These are phyloP conservation scores for Seiridium unicorne DNA, from an alignment of 2,329 filamentous ascomycete species.

Conservation along the genomic window DNA sequence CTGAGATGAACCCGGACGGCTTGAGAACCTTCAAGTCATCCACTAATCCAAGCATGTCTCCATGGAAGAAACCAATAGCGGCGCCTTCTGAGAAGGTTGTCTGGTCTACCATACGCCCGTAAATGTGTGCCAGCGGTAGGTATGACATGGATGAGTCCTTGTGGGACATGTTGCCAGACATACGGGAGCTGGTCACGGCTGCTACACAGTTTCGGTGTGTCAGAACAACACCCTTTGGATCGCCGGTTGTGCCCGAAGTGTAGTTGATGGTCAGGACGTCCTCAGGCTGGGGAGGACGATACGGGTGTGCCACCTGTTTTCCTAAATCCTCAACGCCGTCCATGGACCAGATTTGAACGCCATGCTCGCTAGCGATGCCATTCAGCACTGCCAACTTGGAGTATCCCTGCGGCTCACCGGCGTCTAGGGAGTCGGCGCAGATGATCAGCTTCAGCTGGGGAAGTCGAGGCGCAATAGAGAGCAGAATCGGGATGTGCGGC, in stretches of 20 bases:
- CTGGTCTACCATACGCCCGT: conserved; percentile 82
- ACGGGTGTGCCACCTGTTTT: conserved; percentile 63
- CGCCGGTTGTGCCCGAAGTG: conserved; percentile 81
- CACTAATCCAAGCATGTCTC: conserved; percentile 79
- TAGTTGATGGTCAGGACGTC: conserved; percentile 91
- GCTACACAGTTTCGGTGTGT: conserved; percentile 81
- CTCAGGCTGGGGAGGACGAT: conserved; percentile 68
- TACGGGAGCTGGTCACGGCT: conserved; percentile 61
- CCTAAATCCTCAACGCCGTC: conserved; percentile 80
- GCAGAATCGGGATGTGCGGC: conserved; percentile 74
- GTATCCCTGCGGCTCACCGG: conserved; percentile 71
- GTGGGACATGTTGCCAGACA: conserved; percentile 47
- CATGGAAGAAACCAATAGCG: conserved; percentile 88
- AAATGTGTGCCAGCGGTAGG: conserved; percentile 92
- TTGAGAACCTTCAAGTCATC: conserved; percentile 88
- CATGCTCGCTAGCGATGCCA: conserved; percentile 69
- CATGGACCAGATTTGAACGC: conserved; percentile 78
- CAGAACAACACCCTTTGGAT: conserved; percentile 80
- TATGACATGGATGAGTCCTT: conserved; percentile 77
- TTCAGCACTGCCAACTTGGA: conserved; percentile 80
- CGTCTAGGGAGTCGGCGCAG: conserved; percentile 78
- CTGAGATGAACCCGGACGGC: conserved; percentile 81
- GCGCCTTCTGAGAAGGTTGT: conserved; percentile 68
- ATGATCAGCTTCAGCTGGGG: conserved; percentile 85
- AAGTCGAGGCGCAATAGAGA: conserved; percentile 75